phyloP scores from a whole-genome alignment of 2,329 filamentous ascomycete genomes.

The Colletotrichum gloeosporioides region DNA sequence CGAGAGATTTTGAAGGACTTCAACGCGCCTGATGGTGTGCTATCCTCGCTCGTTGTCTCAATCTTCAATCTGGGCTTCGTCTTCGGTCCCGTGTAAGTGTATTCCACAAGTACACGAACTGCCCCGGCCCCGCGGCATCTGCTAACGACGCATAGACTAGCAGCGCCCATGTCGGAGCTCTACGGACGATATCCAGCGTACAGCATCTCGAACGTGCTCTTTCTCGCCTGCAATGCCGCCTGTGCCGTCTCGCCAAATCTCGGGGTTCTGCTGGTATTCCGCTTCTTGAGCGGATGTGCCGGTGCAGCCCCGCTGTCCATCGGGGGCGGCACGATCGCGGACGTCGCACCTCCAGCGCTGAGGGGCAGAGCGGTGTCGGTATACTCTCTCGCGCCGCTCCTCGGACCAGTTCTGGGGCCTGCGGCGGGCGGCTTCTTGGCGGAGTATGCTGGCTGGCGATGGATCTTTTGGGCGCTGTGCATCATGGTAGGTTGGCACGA shows the following conservation, averaged over 20 bases:
- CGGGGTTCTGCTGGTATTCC: conserved; percentile 35
- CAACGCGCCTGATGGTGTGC: neutral
- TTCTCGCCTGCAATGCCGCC: conserved; percentile 33
- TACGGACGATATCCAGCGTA: conserved; percentile 36
- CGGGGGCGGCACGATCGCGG: conserved; percentile 39
- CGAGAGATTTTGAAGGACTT: neutral
- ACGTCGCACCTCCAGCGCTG: conserved; percentile 35
- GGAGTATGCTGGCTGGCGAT: conserved; percentile 36
- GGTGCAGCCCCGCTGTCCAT: conserved; percentile 32
- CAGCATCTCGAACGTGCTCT: conserved; percentile 32
- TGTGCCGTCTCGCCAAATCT: conserved; percentile 29
- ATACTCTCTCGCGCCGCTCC: conserved; percentile 36
- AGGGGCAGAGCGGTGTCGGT: conserved; percentile 38
- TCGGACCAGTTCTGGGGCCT: conserved; percentile 36
- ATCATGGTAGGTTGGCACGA: conserved; percentile 33
- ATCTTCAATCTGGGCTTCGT: conserved; percentile 53
- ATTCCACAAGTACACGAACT: conserved; percentile 16
- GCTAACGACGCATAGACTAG: neutral
- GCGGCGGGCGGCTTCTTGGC: conserved; percentile 35
- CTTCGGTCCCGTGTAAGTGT: conserved; percentile 40
- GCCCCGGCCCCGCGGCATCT: neutral
- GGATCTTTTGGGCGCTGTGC: conserved; percentile 53
- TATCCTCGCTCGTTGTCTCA: conserved; percentile 51
- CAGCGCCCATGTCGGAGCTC: conserved; percentile 42
- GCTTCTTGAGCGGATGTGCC: conserved; percentile 32